Percentiles rank a stretch among this genome's conserved stretches.
phyloP scores from a whole-genome alignment of 148 eudicot species.

The Vaccinium macrocarpon region DNA sequence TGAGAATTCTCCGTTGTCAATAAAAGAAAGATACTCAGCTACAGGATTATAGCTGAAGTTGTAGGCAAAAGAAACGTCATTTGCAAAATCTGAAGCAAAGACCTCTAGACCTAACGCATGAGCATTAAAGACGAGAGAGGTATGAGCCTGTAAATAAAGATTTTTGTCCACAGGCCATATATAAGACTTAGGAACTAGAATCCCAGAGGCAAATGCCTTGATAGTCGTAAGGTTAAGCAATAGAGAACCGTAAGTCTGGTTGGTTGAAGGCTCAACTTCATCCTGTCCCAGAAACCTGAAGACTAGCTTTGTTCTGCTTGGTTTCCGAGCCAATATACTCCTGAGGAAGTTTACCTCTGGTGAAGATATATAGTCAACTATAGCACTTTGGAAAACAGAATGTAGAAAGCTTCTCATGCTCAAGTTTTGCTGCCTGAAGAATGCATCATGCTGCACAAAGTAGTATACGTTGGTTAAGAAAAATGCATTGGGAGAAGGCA shows the following conservation, averaged over 20 bases:
- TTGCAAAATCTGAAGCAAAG: slow-evolving; percentile 77
- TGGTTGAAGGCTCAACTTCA: slow-evolving; percentile 62
- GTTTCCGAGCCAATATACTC: slow-evolving; percentile 46
- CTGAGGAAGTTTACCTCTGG: slow-evolving; percentile 76
- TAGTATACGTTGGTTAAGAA: background rate
- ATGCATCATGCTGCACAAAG: slow-evolving; percentile 67
- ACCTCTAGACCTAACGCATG: slow-evolving; percentile 66
- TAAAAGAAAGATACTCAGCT: slow-evolving; percentile 54
- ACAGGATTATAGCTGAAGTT: slow-evolving; percentile 83
- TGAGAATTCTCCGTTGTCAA: slow-evolving; percentile 77
- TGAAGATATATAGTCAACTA: slow-evolving; percentile 69
- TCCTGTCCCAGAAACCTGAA: slow-evolving; percentile 57
- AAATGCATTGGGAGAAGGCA: background rate
- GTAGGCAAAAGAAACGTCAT: slow-evolving; percentile 64
- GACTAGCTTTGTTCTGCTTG: slow-evolving; percentile 55
- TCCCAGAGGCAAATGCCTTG: slow-evolving; percentile 85
- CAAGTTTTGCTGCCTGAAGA: slow-evolving; percentile 65
- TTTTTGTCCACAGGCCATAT: slow-evolving; percentile 70
- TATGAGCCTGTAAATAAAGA: slow-evolving; percentile 55
- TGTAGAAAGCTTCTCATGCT: slow-evolving; percentile 66
- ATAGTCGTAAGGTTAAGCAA: slow-evolving; percentile 62
- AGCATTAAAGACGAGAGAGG: slow-evolving; percentile 81
- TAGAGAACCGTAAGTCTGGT: slow-evolving; percentile 75
- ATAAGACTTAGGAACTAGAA: slow-evolving; percentile 83
- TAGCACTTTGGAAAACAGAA: slow-evolving; percentile 39